phyloP scores from a whole-genome alignment of 164 flowering plant species.

The Sextonia rubra region DNA sequence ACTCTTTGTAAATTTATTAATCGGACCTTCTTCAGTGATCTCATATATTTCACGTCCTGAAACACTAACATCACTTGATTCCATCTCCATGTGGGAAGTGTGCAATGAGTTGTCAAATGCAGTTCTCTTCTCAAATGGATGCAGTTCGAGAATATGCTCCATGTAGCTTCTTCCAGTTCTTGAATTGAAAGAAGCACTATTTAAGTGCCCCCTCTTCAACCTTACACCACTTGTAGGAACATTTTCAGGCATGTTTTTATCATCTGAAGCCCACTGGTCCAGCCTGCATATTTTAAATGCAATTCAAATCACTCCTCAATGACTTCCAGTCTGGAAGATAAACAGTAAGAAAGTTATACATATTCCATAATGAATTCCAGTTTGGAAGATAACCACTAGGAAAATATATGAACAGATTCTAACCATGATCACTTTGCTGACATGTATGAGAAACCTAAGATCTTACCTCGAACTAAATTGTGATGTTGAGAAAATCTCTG shows the following conservation, averaged over 20 bases:
- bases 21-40: conserved; percentile 37
- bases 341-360: no score
- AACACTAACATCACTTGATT: conserved; percentile 28
- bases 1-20: conserved; percentile 20
- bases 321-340: neutral
- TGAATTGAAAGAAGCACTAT: conserved; percentile 42
- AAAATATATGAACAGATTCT: neutral
- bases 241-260: conserved; percentile 45
- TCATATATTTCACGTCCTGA: conserved; percentile 45
- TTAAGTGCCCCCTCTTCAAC: conserved; percentile 64
- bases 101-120: conserved; percentile 33
- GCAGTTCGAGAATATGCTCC: conserved; percentile 54
- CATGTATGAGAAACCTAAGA: conserved; percentile 7
- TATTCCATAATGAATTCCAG: conserved; percentile 2
- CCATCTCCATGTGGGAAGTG: conserved; percentile 29
- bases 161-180: conserved; percentile 66
- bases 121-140: conserved; percentile 40
- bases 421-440: neutral
- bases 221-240: conserved; percentile 53
- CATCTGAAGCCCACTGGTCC: conserved; percentile 69
- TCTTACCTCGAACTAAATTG: conserved; percentile 63
- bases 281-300: conserved; percentile 43
- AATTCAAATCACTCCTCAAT: conserved; percentile 7
- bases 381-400: neutral
- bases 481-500: conserved; percentile 48